A percentile compares a stretch with the other conserved stretches of the same genome.
Evolutionary conservation across 78 protist species (phyloP).

Genomic region (Anaeramoeba flamelloides): DNA sequence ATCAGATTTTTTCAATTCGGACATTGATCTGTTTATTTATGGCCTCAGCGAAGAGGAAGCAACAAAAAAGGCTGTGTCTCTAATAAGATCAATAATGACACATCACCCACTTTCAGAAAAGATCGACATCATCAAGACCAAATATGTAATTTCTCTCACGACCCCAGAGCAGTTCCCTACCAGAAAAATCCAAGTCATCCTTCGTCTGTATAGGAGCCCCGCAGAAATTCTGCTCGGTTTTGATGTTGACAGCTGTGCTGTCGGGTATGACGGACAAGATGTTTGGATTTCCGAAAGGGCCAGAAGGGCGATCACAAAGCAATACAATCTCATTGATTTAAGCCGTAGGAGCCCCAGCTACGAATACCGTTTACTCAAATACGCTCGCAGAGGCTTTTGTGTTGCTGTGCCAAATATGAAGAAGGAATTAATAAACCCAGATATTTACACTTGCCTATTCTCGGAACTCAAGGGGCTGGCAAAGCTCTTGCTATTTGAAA

Average conservation of each 20-base stretch:
- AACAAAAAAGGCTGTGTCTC: neutral
- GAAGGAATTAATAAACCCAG: neutral
- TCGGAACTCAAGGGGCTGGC: neutral
- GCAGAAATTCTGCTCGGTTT: conserved; percentile 23
- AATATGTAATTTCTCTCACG: neutral
- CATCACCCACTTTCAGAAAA: neutral
- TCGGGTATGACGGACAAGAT: conserved; percentile 14
- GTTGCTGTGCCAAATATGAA: neutral
- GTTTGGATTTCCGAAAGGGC: conserved; percentile 7
- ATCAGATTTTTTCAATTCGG: neutral
- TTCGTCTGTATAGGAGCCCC: conserved; percentile 6
- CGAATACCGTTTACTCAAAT: conserved; percentile 15
- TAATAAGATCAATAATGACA: neutral
- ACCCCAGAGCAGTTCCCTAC: neutral
- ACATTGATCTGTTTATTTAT: conserved; percentile 7
- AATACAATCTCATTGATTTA: conserved; percentile 8
- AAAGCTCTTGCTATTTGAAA: neutral
- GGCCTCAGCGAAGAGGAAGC: conserved; percentile 1
- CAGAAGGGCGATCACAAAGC: neutral
- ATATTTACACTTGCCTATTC: neutral
- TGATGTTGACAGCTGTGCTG: conserved; percentile 17
- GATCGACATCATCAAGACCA: neutral
- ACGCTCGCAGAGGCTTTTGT: conserved; percentile 21
- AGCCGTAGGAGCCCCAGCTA: conserved; percentile 1
- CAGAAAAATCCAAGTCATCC: conserved; percentile 11